Conservation (phyloP, 257 asterid species). For the Nicotiana sylvestris region DNA sequence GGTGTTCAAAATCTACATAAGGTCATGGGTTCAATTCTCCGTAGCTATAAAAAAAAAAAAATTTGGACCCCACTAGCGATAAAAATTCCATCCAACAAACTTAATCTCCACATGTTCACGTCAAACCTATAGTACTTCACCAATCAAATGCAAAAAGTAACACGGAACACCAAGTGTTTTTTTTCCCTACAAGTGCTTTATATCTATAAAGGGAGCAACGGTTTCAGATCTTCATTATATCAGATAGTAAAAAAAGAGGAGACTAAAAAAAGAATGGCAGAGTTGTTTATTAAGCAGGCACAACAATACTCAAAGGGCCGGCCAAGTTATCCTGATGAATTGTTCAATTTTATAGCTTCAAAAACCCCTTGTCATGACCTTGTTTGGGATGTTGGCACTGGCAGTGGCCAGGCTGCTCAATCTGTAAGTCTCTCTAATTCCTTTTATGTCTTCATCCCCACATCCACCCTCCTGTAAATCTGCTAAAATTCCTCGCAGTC, state of each 20-base stretch:
- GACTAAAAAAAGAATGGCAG: not conserved
- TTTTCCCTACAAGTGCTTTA: not conserved
- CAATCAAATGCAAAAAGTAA: not conserved
- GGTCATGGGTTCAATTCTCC: too few relatives aligned
- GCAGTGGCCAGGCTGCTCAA: too few relatives aligned
- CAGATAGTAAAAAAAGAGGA: not conserved
- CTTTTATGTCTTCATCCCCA: too few relatives aligned
- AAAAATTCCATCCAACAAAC: not conserved
- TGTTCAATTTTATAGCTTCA: constrained; percentile 14
- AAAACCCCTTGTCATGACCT: constrained; percentile 8
- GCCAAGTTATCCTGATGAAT: constrained; percentile 5
- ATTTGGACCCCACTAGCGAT: too few relatives aligned
- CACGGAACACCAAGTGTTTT: not conserved
- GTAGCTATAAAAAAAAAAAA: too few relatives aligned
- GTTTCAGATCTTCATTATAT: not conserved
- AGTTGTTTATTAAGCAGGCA: constrained; percentile 12
- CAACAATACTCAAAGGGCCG: not conserved
- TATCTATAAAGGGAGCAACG: not conserved
- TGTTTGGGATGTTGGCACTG: not conserved
- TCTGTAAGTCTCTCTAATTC: too few relatives aligned
- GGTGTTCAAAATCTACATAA: too few relatives aligned
- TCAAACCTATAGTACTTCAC: not conserved
- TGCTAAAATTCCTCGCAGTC: too few relatives aligned
- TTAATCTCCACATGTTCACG: not conserved
- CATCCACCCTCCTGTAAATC: too few relatives aligned